phyloP scores from a whole-genome alignment of 2,329 filamentous ascomycete species.

The Tympanopsis confertula region DNA sequence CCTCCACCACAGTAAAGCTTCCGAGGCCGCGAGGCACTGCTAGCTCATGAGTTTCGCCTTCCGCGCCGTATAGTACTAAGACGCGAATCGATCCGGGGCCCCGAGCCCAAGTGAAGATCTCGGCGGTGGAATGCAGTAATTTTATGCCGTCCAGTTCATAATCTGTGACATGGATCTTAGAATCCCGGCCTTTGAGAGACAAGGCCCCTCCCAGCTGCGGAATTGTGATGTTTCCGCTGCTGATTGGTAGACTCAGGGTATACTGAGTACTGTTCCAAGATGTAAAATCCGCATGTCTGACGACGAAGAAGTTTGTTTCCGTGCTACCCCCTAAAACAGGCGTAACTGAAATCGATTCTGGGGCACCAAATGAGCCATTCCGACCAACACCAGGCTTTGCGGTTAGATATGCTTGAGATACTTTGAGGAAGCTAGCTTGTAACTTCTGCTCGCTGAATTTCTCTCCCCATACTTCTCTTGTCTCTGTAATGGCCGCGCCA shows the following conservation, averaged over 20 bases:
- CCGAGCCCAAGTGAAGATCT: constrained; percentile 26
- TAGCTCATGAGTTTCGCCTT: background rate
- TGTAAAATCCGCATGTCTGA: background rate
- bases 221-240: constrained; percentile 21
- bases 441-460: background rate
- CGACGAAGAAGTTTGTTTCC: background rate
- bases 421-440: background rate
- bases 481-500: background rate
- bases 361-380: background rate
- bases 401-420: background rate
- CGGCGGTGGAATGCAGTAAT: constrained; percentile 27
- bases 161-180: constrained; percentile 27
- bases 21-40: background rate
- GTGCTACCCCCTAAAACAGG: background rate
- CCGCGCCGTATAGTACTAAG: constrained; percentile 22
- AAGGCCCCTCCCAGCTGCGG: constrained; percentile 24
- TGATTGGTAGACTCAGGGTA: constrained; percentile 14
- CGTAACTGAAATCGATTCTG: background rate
- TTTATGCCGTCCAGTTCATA: constrained; percentile 24
- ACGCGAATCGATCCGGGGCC: constrained; percentile 9
- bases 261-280: background rate
- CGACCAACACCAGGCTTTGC: background rate
- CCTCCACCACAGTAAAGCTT: background rate
- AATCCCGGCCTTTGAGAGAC: constrained; percentile 25
- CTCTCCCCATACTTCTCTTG: background rate